A percentile compares a stretch with the other conserved stretches of the same genome.
Evolutionary conservation across 176 grass and related monocot genomes (phyloP).

Genomic region (Alopecurus myosuroides): DNA sequence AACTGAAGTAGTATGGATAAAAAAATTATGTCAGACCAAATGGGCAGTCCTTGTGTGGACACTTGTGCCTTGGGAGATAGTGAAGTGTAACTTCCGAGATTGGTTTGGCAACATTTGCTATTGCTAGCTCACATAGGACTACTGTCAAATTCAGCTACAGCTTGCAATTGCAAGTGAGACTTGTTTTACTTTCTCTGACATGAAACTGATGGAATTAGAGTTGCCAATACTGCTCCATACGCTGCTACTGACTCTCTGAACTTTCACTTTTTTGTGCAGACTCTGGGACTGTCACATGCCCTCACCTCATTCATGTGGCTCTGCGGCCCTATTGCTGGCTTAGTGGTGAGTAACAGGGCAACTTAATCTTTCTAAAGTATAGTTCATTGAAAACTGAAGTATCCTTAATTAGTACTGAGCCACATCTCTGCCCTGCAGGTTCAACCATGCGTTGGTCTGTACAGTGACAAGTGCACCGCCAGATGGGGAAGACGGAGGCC

Average conservation of each 20-base stretch:
- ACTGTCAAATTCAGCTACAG: background rate
- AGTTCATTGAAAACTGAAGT: background rate
- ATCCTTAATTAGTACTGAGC: background rate
- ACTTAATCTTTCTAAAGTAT: background rate
- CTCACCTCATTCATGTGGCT: slow-evolving; percentile 96
- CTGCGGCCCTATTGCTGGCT: slow-evolving; percentile 83
- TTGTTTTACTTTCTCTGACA: background rate
- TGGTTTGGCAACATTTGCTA: background rate
- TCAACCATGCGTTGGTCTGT: slow-evolving; percentile 75
- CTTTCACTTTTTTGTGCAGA: slow-evolving; percentile 40
- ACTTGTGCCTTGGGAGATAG: background rate
- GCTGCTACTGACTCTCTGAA: slow-evolving; percentile 19
- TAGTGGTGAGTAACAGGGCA: slow-evolving; percentile 53
- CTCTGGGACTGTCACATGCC: slow-evolving; percentile 76
- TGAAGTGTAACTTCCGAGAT: background rate
- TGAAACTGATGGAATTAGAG: background rate
- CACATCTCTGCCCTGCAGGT: slow-evolving; percentile 38
- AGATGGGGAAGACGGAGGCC: slow-evolving; percentile 70
- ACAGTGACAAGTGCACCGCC: slow-evolving; percentile 62
- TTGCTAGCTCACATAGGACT: background rate
- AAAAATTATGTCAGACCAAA: background rate
- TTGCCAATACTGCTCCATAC: background rate
- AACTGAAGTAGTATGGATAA: background rate
- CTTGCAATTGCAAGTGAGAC: background rate
- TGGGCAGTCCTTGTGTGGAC: background rate